Evolutionary conservation across 2,329 filamentous ascomycete species (phyloP).

Genomic region (Ambrosiella xylebori): DNA sequence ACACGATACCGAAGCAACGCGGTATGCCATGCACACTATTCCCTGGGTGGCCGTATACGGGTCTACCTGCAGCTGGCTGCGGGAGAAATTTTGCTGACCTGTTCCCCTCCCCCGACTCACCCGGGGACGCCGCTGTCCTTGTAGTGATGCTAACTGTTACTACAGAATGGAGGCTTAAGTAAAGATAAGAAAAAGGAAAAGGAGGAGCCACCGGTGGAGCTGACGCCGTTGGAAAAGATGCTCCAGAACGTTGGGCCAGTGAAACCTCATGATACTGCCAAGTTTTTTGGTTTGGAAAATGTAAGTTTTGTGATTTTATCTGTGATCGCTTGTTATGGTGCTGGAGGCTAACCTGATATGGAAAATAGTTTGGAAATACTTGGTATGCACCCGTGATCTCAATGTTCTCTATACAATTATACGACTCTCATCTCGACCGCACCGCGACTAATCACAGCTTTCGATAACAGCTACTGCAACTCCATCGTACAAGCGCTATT

Average conservation of each 20-base stretch:
- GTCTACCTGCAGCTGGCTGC: neutral
- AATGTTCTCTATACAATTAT: no score
- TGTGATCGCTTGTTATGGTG: neutral
- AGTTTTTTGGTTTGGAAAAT: conserved; percentile 97
- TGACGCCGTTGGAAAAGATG: conserved; percentile 54
- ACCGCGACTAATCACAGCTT: neutral
- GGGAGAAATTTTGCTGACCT: neutral
- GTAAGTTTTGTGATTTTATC: conserved; percentile 36
- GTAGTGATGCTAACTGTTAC: conserved; percentile 15
- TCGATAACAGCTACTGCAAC: conserved; percentile 66
- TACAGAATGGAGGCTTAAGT: conserved; percentile 14
- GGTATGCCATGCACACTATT: conserved; percentile 1
- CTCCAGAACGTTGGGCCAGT: conserved; percentile 66
- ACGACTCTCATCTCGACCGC: neutral
- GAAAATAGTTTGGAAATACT: conserved; percentile 75
- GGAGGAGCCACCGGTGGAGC: conserved; percentile 38
- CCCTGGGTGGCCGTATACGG: neutral
- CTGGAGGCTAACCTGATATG: conserved; percentile 20
- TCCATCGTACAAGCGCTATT: conserved; percentile 95
- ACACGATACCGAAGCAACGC: conserved; percentile 10
- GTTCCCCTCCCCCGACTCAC: no score
- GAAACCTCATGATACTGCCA: conserved; percentile 79
- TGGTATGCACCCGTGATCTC: conserved; percentile 42
- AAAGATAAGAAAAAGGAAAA: conserved; percentile 38
- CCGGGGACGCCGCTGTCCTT: conserved; percentile 2